Evolutionary conservation across 1,284 basidiomycete genomes (phyloP).

Genomic region (Exobasidium rhododendri): DNA sequence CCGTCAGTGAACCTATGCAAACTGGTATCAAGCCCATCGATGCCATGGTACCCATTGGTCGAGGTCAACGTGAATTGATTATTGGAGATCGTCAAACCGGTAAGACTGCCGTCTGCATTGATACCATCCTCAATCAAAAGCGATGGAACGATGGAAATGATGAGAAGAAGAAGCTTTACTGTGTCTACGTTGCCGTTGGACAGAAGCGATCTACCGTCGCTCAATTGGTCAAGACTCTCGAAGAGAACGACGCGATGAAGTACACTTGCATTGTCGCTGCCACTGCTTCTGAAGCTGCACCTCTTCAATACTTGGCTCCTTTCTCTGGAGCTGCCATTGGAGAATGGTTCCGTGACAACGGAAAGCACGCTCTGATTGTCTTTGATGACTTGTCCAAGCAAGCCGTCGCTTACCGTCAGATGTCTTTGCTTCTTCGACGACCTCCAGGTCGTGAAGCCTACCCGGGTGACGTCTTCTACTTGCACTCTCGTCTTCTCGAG

Average conservation of each 20-base stretch:
- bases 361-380: conserved; percentile 92
- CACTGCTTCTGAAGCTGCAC: conserved; percentile 97
- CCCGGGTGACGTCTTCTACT: conserved; percentile 99
- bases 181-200: conserved; percentile 97
- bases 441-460: conserved; percentile 99
- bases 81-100: conserved; percentile 99
- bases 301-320: conserved; percentile 96
- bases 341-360: conserved; percentile 99
- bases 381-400: conserved; percentile 99
- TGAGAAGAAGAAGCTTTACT: conserved; percentile 97
- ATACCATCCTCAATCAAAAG: conserved; percentile 99
- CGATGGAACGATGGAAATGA: conserved; percentile 97
- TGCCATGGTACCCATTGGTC: conserved; percentile 99
- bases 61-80: conserved; percentile 99
- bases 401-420: conserved; percentile 99
- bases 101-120: conserved; percentile 97
- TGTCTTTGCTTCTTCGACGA: conserved; percentile 98
- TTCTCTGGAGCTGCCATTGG: conserved; percentile 99
- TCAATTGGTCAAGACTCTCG: conserved; percentile 97
- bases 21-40: conserved; percentile 99
- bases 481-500: conserved; percentile 98
- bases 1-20: conserved; percentile 99
- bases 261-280: conserved; percentile 98
- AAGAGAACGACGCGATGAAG: conserved; percentile 99
- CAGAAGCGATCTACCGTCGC: conserved; percentile 99